Conservation (phyloP, 768 basidiomycete species). For the Lyophyllum semitale region DNA sequence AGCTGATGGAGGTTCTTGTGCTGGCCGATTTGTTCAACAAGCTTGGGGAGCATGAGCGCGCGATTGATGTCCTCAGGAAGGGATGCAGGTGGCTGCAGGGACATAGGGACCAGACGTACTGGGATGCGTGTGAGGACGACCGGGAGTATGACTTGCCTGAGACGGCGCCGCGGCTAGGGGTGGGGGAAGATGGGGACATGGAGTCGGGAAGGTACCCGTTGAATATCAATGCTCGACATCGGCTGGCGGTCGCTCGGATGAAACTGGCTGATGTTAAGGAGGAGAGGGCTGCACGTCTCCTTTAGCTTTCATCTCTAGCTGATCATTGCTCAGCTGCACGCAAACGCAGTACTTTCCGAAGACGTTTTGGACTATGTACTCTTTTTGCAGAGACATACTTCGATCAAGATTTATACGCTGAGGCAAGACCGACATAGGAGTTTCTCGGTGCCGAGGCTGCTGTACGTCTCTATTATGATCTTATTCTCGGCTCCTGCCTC, state of each 20-base stretch:
- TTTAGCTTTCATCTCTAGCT: background rate
- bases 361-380: constrained; percentile 78
- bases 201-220: constrained; percentile 61
- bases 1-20: constrained; percentile 69
- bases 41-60: constrained; percentile 65
- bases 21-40: constrained; percentile 85
- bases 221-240: constrained; percentile 79
- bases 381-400: constrained; percentile 83
- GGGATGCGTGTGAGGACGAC: constrained; percentile 86
- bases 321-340: constrained; percentile 61
- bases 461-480: constrained; percentile 41
- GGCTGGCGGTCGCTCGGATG: constrained; percentile 81
- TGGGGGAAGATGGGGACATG: constrained; percentile 45
- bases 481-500: background rate
- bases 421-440: constrained; percentile 82
- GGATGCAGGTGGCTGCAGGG: constrained; percentile 93
- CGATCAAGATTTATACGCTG: constrained; percentile 71
- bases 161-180: constrained; percentile 24
- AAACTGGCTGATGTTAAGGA: constrained; percentile 80
- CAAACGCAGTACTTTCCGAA: constrained; percentile 65
- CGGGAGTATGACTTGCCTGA: constrained; percentile 75
- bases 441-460: constrained; percentile 74
- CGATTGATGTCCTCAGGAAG: constrained; percentile 65
- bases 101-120: constrained; percentile 66
- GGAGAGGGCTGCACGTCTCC: constrained; percentile 43